Conservation (phyloP, 176 grass and related monocot genomes). For the Alopecurus myosuroides region DNA sequence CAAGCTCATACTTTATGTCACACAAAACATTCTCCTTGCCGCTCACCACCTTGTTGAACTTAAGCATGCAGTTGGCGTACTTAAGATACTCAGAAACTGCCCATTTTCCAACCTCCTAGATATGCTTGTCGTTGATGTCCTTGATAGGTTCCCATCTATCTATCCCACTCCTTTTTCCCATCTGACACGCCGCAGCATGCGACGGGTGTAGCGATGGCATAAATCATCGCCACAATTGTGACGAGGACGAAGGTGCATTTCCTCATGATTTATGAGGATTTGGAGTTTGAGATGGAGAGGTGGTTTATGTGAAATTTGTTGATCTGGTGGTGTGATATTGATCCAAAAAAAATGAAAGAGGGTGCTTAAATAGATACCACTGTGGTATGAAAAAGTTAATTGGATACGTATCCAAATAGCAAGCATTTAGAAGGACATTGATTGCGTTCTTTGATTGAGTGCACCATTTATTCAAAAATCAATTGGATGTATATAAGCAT, state of each 20-base stretch:
- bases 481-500: not conserved
- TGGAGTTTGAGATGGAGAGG: not conserved
- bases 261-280: not conserved
- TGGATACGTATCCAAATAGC: not conserved
- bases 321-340: not conserved
- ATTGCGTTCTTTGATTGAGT: no score
- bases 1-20: not conserved
- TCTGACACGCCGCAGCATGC: not conserved
- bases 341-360: not conserved
- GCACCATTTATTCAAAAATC: no score
- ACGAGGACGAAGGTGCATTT: not conserved
- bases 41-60: not conserved
- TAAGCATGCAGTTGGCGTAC: not conserved
- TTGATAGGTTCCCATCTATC: constrained; percentile 15
- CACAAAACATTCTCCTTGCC: not conserved
- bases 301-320: not conserved
- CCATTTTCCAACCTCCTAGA: constrained; percentile 18
- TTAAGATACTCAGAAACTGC: constrained; percentile 23
- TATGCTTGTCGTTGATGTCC: constrained; percentile 11
- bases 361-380: not conserved
- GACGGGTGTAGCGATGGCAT: not conserved
- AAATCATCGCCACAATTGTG: not conserved
- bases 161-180: not conserved
- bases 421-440: not conserved
- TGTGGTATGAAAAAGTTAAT: not conserved